These are phyloP conservation scores for Trichoderma reesei DNA, from an alignment of 495 filamentous ascomycete species.

Conservation along the genomic window DNA sequence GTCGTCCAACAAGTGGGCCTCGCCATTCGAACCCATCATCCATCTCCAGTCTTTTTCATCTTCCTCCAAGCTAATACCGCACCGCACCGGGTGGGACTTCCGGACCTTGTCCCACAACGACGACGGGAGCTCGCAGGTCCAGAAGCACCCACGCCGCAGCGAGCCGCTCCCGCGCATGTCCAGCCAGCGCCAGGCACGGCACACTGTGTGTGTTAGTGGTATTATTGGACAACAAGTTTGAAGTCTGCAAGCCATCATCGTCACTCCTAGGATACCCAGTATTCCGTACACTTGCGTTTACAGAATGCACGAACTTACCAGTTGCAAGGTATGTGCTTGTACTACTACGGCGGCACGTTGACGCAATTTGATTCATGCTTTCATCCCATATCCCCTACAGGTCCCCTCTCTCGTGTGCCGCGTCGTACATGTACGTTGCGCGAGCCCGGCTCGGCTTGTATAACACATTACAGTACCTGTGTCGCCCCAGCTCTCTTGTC, in stretches of 20 bases:
- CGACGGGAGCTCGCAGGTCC: slow-evolving; percentile 4
- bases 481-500: background rate
- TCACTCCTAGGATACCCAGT: too few species aligned
- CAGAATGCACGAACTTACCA: too few species aligned
- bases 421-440: too few species aligned
- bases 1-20: background rate
- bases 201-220: slow-evolving; percentile 3
- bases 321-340: too few species aligned
- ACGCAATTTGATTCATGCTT: too few species aligned
- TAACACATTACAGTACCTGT: too few species aligned
- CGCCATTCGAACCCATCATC: background rate
- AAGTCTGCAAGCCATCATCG: too few species aligned
- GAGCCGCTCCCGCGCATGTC: slow-evolving; percentile 2
- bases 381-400: background rate
- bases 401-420: too few species aligned
- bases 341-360: too few species aligned
- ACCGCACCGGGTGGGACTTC: slow-evolving; percentile 6
- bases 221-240: too few species aligned
- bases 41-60: slow-evolving; percentile 4
- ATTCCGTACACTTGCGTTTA: too few species aligned
- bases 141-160: slow-evolving; percentile 6
- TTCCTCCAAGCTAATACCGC: too few species aligned
- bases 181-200: slow-evolving; percentile 3
- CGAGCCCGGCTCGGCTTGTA: background rate
- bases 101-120: slow-evolving; percentile 2